These are phyloP conservation scores for Dryadomyces quercivorus DNA, from an alignment of 2,329 filamentous ascomycete species.

Conservation along the genomic window DNA sequence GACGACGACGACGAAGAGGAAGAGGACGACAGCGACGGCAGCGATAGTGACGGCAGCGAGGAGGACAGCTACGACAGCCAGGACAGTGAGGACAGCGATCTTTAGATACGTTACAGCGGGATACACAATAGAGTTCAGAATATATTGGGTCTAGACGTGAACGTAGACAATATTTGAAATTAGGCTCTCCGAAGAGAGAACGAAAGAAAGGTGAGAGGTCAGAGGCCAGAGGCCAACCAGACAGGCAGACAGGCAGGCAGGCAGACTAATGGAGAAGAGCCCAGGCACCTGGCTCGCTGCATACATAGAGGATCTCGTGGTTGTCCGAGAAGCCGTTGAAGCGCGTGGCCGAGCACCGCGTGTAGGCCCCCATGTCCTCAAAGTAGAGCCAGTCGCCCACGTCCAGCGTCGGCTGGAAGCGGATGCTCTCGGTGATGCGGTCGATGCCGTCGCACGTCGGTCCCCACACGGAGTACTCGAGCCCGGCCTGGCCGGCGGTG, in stretches of 20 bases:
- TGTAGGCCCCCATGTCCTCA: constrained; percentile 97
- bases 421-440: constrained; percentile 73
- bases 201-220: neutral
- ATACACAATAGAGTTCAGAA: neutral
- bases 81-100: neutral
- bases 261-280: constrained; percentile 45
- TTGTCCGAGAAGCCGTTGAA: constrained; percentile 96
- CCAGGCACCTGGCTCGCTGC: constrained; percentile 77
- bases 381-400: constrained; percentile 99
- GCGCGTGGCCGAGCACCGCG: constrained; percentile 90
- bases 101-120: no score
- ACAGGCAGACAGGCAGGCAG: neutral
- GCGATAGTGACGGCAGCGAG: constrained; percentile 24
- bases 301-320: constrained; percentile 90
- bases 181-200: no score
- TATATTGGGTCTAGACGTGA: no score
- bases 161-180: no score
- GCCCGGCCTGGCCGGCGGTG: constrained; percentile 30
- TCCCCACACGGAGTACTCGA: constrained; percentile 94
- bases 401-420: constrained; percentile 64
- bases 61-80: constrained; percentile 31
- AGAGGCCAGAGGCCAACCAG: constrained; percentile 6
- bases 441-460: constrained; percentile 98
- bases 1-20: constrained; percentile 44
- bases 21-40: constrained; percentile 35